Base-by-base conservation (phyloP, 2,329 filamentous ascomycete species). In the Fusarium papillatum region DNA sequence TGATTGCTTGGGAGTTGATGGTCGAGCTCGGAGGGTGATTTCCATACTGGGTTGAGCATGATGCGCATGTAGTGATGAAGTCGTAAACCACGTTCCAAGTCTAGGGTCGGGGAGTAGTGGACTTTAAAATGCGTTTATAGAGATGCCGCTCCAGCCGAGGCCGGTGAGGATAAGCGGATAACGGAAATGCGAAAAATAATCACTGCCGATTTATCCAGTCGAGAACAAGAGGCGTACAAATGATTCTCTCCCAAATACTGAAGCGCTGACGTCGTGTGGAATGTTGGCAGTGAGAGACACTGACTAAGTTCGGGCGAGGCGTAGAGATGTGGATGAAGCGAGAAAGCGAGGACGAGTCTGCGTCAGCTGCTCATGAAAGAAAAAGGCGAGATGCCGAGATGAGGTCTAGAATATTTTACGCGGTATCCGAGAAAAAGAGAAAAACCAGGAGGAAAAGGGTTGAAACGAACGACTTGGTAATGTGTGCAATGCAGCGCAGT, bases 1-100 rank as follows among this genome's bases (percentile, higher is more conserved):
- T 69, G 70, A 53, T 66, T 46, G 22, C 64, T 55, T 3, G 74
- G 71, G 2, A 77, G 64, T 66, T 76, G 71, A 41, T 76, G 76
- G 13, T 81, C 78, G 46, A 76, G 70, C n/a, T 76, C 73, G 29
- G 67, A 71, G 24, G 74, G 74, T n/a, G 75, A 72, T 61, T 78
- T 78, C 76, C 76, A 77, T 61, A 73, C 59, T 64, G 77, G 69
- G 34, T 72, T 75, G 46, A 80, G 74, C 78, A 80, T 80, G 66
- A 68, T 77, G 67, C 38, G 34, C 55, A 19, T 34, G 43, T 24
- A 26, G 17, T 39, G 57, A 48, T 13, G 24, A 19, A 29, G 46
- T 29, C 22, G 61, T 26, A 39, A 31, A 13, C 29, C 13, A 55
- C 14, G 48, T 11, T 16, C 38, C 19, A 61, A 17, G 19, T 24